Base-by-base conservation (phyloP, 805 yeast species). In the Myxozyma vanderwaltii region DNA sequence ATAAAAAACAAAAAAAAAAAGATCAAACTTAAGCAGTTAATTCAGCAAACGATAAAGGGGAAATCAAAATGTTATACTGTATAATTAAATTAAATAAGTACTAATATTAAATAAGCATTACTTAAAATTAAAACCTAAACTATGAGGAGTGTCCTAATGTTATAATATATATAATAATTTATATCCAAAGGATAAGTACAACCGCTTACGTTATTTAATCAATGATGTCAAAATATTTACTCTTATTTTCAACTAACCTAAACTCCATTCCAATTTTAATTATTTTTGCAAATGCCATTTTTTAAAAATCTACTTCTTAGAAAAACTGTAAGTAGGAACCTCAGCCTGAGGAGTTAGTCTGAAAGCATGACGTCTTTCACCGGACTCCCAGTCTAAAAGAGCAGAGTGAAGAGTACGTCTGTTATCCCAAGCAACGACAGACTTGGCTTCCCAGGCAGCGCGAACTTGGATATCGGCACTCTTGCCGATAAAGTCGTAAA, bases 341-440 rank as follows among this genome's bases (percentile, higher is more conserved):
- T 88, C 92, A 19, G 86, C 92, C 70, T 84, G 82, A 4, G 91
- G 88, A 27, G 91, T 87, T 59, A 86, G 77, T 74, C 92, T 80
- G 75, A 83, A 84, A 15, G 88, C 88, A 67, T 87, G 92, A 72
- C 94, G 81, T 23, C 82, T 76, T 36, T 79, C 81, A 23, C 85
- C 84, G 47, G 81, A 77, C 56, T 82, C 86, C 79, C 81, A 80
- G 69, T 80, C 84, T 43, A 79, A 73, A 47, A 77, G 69, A 7
- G 83, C 82, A n/a, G 82, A 73, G 65, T 81, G 84, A 31, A 74
- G 71, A 5, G 78, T 75, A 58, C 80, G 72, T 67, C 84, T 74
- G 73, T 81, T 81, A 63, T 81, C 84, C 83, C 84, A 81, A 43
- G 79, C 72, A 31, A 79, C 83, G 51, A 81, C 82, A 7, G 83